Percentiles rank a stretch among this genome's conserved stretches.
Evolutionary conservation across 768 basidiomycete species (phyloP).

Genomic region (Tulasnella calospora): DNA sequence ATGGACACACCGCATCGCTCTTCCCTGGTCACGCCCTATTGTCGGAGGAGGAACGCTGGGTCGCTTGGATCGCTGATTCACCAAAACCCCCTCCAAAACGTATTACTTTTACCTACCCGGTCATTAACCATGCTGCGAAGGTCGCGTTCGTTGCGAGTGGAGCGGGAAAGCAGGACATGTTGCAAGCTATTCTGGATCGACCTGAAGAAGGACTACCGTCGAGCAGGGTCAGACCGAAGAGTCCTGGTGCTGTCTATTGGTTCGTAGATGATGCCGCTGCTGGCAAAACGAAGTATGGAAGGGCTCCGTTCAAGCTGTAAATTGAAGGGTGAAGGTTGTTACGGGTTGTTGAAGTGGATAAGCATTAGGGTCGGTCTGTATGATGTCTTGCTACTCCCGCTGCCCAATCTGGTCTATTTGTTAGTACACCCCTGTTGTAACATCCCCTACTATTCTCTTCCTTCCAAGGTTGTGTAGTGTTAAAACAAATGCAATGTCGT

Average conservation of each 20-base stretch:
- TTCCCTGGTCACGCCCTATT: conserved; percentile 91
- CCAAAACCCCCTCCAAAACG: conserved; percentile 89
- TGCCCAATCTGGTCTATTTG: neutral
- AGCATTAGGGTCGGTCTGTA: neutral
- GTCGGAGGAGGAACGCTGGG: conserved; percentile 86
- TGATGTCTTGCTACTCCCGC: neutral
- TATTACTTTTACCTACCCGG: conserved; percentile 88
- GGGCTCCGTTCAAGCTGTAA: conserved; percentile 22
- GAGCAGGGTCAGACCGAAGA: conserved; percentile 68
- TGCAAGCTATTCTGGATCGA: conserved; percentile 68
- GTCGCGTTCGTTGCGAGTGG: conserved; percentile 88
- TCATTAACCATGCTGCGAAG: conserved; percentile 82
- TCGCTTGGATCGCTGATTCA: conserved; percentile 86
- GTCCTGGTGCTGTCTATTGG: conserved; percentile 87
- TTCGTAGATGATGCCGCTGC: conserved; percentile 87
- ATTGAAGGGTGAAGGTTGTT: neutral
- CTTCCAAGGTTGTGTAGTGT: neutral
- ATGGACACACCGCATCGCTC: conserved; percentile 96
- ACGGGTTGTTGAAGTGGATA: neutral
- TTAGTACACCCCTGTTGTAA: neutral
- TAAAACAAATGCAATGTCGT: neutral
- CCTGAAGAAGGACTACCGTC: conserved; percentile 70
- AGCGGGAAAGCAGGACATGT: conserved; percentile 69
- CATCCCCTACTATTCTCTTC: neutral
- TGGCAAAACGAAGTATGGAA: conserved; percentile 49